phyloP scores from a whole-genome alignment of 2,329 filamentous ascomycete genomes.

The Ceratocystis eucalypticola region DNA sequence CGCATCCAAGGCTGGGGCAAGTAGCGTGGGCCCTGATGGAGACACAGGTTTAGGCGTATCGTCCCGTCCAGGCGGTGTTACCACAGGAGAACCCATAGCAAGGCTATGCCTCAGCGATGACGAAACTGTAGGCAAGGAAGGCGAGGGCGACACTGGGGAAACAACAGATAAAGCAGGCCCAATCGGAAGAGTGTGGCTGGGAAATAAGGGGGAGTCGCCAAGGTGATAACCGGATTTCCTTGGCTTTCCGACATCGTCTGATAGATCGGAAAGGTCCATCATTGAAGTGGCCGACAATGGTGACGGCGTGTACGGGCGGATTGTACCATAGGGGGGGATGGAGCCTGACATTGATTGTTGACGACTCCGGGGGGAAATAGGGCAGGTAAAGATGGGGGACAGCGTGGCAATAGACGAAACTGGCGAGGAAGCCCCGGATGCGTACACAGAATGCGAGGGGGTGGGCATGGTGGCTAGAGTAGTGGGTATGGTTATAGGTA shows the following conservation, averaged over 20 bases:
- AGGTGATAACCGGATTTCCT: not conserved
- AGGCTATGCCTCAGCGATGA: conserved; percentile 2
- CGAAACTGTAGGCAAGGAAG: not conserved
- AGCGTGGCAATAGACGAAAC: conserved; percentile 9
- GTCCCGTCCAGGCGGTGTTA: not conserved
- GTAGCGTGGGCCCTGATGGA: not conserved
- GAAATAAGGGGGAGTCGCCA: conserved; percentile 6
- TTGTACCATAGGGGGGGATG: not conserved
- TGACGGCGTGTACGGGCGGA: conserved; percentile 15
- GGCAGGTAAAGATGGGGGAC: not conserved
- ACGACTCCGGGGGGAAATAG: not conserved
- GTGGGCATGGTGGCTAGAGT: conserved; percentile 12
- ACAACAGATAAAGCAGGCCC: not conserved
- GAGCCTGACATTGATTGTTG: conserved; percentile 7
- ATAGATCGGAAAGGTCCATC: not conserved
- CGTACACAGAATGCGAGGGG: conserved; percentile 14
- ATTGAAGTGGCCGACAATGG: conserved; percentile 14
- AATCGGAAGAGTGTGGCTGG: not conserved
- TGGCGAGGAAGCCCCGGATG: conserved; percentile 15
- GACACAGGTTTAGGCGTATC: not conserved
- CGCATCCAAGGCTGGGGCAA: not conserved
- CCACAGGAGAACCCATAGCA: not conserved
- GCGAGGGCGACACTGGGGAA: not conserved
- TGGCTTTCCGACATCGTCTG: not conserved
- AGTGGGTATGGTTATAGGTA: conserved; percentile 10